Percentiles rank a stretch among this genome's conserved stretches.
Conservation (phyloP, 2,329 filamentous ascomycete genomes). For the Colletotrichum orchidophilum region DNA sequence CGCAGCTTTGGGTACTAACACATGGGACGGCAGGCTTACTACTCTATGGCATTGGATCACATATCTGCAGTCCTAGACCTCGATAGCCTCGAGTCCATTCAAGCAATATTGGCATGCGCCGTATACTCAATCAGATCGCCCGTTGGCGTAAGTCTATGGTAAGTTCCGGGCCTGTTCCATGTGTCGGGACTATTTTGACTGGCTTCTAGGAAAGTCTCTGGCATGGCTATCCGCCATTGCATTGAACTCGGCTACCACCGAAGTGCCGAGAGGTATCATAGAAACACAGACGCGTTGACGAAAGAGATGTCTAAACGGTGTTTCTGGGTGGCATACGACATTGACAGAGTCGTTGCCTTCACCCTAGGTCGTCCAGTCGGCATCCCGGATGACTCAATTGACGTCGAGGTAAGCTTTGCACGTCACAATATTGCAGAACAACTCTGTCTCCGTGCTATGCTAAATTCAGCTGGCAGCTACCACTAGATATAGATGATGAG, state of each 20-base stretch:
- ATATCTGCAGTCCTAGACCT: slow-evolving; percentile 34
- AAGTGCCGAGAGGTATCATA: slow-evolving; percentile 35
- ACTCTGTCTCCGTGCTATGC: neutral
- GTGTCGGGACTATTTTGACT: neutral
- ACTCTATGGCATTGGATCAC: slow-evolving; percentile 36
- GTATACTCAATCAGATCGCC: slow-evolving; percentile 44
- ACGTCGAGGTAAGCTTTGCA: slow-evolving; percentile 38
- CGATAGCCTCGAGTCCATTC: slow-evolving; percentile 44
- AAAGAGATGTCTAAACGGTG: slow-evolving; percentile 42
- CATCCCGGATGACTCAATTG: slow-evolving; percentile 40
- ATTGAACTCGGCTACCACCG: slow-evolving; percentile 48
- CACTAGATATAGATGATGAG: slow-evolving; percentile 43
- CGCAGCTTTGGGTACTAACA: neutral
- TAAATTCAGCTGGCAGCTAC: slow-evolving; percentile 34
- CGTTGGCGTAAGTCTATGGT: slow-evolving; percentile 41
- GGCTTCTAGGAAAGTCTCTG: slow-evolving; percentile 41
- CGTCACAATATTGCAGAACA: no score
- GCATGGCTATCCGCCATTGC: slow-evolving; percentile 45
- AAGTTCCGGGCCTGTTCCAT: neutral
- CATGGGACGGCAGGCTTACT: slow-evolving; percentile 4
- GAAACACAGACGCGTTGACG: slow-evolving; percentile 34
- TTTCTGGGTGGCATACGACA: slow-evolving; percentile 46
- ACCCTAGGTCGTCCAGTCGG: slow-evolving; percentile 44
- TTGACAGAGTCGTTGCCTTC: slow-evolving; percentile 43
- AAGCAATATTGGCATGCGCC: slow-evolving; percentile 44